Percentiles rank a stretch among this genome's conserved stretches.
Evolutionary conservation across 1,284 basidiomycete species (phyloP).

Genomic region (Apiotrichum montevideense): DNA sequence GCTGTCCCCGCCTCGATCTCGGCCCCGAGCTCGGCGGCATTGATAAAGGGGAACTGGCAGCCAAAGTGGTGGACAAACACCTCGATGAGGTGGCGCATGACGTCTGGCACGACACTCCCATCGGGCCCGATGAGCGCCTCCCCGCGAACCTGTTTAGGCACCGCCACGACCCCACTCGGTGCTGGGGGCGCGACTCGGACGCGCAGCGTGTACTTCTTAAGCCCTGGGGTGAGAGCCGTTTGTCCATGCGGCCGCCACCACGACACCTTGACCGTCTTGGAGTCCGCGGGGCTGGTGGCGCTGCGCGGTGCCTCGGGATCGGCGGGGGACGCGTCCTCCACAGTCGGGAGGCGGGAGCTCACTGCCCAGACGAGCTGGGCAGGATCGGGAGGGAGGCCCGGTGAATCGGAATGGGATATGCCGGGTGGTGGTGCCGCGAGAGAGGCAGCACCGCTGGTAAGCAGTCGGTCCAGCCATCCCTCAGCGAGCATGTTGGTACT

Average conservation of each 20-base stretch:
- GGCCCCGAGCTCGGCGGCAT: slow-evolving; percentile 10
- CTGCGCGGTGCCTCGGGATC: slow-evolving; percentile 13
- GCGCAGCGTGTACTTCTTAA: slow-evolving; percentile 30
- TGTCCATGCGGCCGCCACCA: slow-evolving; percentile 37
- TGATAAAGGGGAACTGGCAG: slow-evolving; percentile 27
- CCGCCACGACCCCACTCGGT: not conserved
- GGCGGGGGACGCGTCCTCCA: slow-evolving; percentile 24
- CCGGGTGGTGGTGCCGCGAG: not conserved
- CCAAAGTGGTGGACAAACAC: slow-evolving; percentile 29
- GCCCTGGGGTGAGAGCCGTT: slow-evolving; percentile 32
- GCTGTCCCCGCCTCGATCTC: slow-evolving; percentile 18
- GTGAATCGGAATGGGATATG: slow-evolving; percentile 19
- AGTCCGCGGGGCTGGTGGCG: slow-evolving; percentile 4
- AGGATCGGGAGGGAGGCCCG: slow-evolving; percentile 19
- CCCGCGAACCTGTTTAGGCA: not conserved
- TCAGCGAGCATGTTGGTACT: slow-evolving; percentile 7
- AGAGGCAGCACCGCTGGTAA: slow-evolving; percentile 1
- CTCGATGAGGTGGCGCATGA: slow-evolving; percentile 28
- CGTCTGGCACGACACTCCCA: slow-evolving; percentile 10
- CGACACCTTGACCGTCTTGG: slow-evolving; percentile 30
- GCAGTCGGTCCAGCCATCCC: slow-evolving; percentile 12
- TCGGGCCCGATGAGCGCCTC: slow-evolving; percentile 15
- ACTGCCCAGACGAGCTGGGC: slow-evolving; percentile 29
- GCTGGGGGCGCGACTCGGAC: slow-evolving; percentile 24
- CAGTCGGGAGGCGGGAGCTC: slow-evolving; percentile 22